Evolutionary conservation across 2,329 filamentous ascomycete genomes (phyloP), one percentile per base, ranked within the genome.

Genomic region (Cercospora zeae-maydis): DNA sequence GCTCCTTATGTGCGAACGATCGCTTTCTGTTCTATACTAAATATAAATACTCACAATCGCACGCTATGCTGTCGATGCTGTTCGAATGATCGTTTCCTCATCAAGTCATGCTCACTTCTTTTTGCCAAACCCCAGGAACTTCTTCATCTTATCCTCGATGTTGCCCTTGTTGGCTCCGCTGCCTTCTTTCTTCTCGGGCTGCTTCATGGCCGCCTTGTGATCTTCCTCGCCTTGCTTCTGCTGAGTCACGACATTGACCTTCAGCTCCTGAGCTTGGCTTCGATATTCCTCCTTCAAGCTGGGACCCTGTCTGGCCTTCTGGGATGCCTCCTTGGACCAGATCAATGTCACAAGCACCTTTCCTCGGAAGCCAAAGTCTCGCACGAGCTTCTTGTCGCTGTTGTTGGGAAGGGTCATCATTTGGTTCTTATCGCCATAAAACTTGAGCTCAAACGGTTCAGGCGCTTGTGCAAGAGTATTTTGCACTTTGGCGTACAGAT

Each of bases 401-500:
- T 53, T 56, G 45, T 73, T 66, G 0, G 72, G 72, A 0, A 74
- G 33, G 9, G 59, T 65, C 10, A 9, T 52, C 24, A 66, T 61
- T 16, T 70, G 64, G 5, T 66, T 67, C 62, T 82, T 85, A 30
- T 79, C 77, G 13, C 84, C 84, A 0, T 86, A 82, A 53, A 88
- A 84, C 31, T 88, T 84, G 30, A 99, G 82, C 62, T 84, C 84
- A 75, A 98, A 98, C 66, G 91, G 84, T 1, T 81, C 77, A 8
- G 56, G 36, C 6, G 82, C 80, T 10, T 70, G 63, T 1, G 86
- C 84, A 75, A 99, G 88, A 65, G 93, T 86, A 47, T 81, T 81
- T 58, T 86, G 82, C 16, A 96, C 90, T 67, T 89, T 91, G 13
- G 81, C 79, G 77, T 98, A 92, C 1, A 99, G 80, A 56, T 85